Conservation (phyloP, 108 stramenopile species). For the Nitzschia sp. region DNA sequence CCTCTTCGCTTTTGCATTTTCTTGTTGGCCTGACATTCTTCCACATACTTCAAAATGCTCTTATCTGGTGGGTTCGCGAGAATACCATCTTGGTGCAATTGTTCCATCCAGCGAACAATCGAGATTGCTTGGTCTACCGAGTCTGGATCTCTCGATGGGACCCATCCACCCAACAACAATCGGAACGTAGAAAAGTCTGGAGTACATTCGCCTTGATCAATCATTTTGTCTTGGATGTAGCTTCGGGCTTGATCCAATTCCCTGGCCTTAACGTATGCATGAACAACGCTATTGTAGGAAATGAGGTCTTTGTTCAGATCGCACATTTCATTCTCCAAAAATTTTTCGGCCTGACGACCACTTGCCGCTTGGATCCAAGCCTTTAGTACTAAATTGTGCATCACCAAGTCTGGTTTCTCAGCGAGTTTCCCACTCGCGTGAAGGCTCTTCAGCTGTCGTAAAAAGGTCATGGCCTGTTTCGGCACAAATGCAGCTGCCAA, state of each 20-base stretch:
- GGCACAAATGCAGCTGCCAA: conserved; percentile 15
- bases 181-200: conserved; percentile 32
- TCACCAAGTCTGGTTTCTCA: conserved; percentile 21
- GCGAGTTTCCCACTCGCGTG: conserved; percentile 5
- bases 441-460: not conserved
- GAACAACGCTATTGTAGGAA: conserved; percentile 34
- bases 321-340: conserved; percentile 5
- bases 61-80: conserved; percentile 10
- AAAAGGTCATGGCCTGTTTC: conserved; percentile 19
- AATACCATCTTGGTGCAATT: conserved; percentile 18
- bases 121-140: conserved; percentile 17
- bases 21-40: conserved; percentile 3
- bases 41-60: not conserved
- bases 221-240: conserved; percentile 10
- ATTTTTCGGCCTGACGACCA: conserved; percentile 13
- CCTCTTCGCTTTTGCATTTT: not conserved
- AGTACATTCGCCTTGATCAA: not conserved
- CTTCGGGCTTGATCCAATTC: conserved; percentile 18
- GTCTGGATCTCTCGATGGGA: conserved; percentile 9
- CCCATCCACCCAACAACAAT: conserved; percentile 18
- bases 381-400: conserved; percentile 31
- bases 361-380: conserved; percentile 18
- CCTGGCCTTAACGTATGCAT: conserved; percentile 21
- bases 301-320: conserved; percentile 6
- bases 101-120: conserved; percentile 21